Percentiles rank a stretch among this genome's conserved stretches.
Conservation (phyloP, 1,284 basidiomycete genomes). For the Melanopsichium pennsylvanicum region DNA sequence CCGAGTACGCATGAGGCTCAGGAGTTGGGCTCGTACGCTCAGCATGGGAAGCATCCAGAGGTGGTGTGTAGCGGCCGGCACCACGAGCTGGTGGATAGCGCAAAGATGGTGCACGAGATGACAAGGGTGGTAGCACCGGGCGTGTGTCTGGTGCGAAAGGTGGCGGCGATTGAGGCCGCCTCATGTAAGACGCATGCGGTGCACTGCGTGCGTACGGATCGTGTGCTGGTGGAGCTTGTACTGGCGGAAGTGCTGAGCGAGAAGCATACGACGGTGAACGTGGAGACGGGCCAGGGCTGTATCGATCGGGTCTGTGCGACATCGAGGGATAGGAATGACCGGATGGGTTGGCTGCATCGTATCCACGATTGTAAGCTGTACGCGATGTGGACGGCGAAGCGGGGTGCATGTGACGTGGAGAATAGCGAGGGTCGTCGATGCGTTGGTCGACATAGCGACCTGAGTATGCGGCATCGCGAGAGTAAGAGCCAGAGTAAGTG, state of each 20-base stretch:
- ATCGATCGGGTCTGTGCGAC: slow-evolving; percentile 25
- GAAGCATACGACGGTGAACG: slow-evolving; percentile 33
- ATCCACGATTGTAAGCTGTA: slow-evolving; percentile 14
- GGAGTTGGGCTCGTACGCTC: slow-evolving; percentile 27
- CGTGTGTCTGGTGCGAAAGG: slow-evolving; percentile 27
- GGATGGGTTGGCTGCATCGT: slow-evolving; percentile 18
- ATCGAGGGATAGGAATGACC: slow-evolving; percentile 13
- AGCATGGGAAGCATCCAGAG: slow-evolving; percentile 12
- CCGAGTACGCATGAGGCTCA: slow-evolving; percentile 24
- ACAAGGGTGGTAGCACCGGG: slow-evolving; percentile 39
- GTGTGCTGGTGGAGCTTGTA: slow-evolving; percentile 16
- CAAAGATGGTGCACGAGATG: slow-evolving; percentile 17
- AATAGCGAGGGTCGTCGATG: slow-evolving; percentile 35
- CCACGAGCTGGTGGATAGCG: slow-evolving; percentile 7
- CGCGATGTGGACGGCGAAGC: slow-evolving; percentile 29
- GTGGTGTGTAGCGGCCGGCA: slow-evolving; percentile 34
- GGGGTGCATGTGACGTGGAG: slow-evolving; percentile 32
- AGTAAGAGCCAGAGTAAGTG: slow-evolving; percentile 20
- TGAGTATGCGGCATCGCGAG: slow-evolving; percentile 29
- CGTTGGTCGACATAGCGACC: slow-evolving; percentile 23
- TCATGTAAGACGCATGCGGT: slow-evolving; percentile 20
- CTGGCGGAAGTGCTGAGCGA: slow-evolving; percentile 9
- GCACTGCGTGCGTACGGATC: slow-evolving; percentile 26
- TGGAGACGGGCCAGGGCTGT: slow-evolving; percentile 35
- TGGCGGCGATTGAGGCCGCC: slow-evolving; percentile 21